Evolutionary conservation across 495 filamentous ascomycete genomes (phyloP).

Genomic region (Cercophora sp.): DNA sequence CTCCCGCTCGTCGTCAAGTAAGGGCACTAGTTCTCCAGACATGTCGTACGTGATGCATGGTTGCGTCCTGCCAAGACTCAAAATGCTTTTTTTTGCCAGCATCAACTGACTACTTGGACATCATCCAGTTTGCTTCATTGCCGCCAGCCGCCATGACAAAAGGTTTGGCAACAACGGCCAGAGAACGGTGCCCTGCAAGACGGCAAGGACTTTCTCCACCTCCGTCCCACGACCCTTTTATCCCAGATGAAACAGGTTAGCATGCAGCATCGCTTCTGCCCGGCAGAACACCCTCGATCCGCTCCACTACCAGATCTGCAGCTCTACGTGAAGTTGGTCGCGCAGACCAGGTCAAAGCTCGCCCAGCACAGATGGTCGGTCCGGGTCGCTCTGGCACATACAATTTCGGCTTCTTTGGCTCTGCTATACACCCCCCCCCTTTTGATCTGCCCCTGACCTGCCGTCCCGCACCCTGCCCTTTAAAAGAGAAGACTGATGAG

Average conservation of each 20-base stretch:
- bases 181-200: conserved; percentile 16
- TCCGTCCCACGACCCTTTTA: conserved; percentile 24
- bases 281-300: conserved; percentile 25
- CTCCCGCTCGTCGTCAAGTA: too few species aligned
- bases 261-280: conserved; percentile 30
- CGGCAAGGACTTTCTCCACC: conserved; percentile 25
- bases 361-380: neutral
- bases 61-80: neutral
- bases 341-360: conserved; percentile 13
- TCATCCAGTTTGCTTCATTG: neutral
- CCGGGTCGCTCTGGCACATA: conserved; percentile 5
- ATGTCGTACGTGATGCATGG: too few species aligned
- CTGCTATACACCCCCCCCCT: neutral
- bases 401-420: conserved; percentile 7
- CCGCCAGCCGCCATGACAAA: conserved; percentile 15
- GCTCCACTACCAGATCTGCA: conserved; percentile 11
- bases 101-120: too few species aligned
- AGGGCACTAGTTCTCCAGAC: too few species aligned
- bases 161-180: conserved; percentile 5
- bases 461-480: conserved; percentile 2
- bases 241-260: conserved; percentile 30
- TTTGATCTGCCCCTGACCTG: neutral
- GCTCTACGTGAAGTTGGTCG: neutral
- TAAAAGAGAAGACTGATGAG: too few species aligned
- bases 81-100: neutral